Evolutionary conservation across 768 basidiomycete genomes (phyloP).

Genomic region (Amanita fuliginea): DNA sequence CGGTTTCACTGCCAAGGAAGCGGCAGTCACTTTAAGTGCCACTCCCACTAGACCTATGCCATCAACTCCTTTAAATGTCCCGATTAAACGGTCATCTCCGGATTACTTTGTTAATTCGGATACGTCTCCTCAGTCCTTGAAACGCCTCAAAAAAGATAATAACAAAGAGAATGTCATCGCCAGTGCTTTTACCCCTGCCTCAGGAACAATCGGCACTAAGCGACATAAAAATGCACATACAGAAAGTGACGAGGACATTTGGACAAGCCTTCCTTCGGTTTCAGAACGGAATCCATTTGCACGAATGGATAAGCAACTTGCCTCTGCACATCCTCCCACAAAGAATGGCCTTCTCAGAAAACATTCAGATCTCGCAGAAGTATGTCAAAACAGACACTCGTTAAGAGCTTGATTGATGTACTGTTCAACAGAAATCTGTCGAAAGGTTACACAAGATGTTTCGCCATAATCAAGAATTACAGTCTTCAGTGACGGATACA

Average conservation of each 20-base stretch:
- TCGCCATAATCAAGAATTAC: constrained; percentile 18
- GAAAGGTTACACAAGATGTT: constrained; percentile 18
- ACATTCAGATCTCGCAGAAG: not conserved
- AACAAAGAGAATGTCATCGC: constrained; percentile 10
- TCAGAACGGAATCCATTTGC: constrained; percentile 16
- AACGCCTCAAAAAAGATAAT: constrained; percentile 8
- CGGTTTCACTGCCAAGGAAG: not conserved
- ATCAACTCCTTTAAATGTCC: not conserved
- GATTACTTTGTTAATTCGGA: constrained; percentile 10
- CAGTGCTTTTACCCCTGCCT: not conserved
- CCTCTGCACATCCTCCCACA: constrained; percentile 1
- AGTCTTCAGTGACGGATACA: constrained; percentile 20
- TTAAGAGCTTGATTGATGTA: not conserved
- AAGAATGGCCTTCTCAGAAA: not conserved
- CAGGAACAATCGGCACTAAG: not conserved
- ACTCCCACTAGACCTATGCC: constrained; percentile 1
- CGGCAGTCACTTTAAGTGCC: not conserved
- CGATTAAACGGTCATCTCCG: constrained; percentile 10
- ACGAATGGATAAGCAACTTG: constrained; percentile 15
- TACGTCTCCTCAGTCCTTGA: constrained; percentile 9
- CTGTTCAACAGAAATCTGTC: constrained; percentile 18
- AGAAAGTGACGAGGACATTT: not conserved
- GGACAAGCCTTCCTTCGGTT: not conserved
- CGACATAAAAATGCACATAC: not conserved
- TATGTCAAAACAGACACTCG: not conserved